Evolutionary conservation across 768 basidiomycete genomes (phyloP).

Genomic region (Collybia sp.): DNA sequence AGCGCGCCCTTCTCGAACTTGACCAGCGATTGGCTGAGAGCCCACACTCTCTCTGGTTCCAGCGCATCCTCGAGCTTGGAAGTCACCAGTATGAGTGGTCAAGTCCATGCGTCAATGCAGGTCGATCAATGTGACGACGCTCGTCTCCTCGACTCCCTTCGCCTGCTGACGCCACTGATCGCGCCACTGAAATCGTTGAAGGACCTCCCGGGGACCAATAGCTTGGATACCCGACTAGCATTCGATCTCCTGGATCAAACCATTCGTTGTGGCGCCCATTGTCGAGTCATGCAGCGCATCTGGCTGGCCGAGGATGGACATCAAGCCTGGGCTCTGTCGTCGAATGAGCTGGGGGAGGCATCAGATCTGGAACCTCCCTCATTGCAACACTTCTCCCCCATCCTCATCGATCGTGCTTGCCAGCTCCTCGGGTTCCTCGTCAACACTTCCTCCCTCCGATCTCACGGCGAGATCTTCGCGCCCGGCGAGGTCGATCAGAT

Average conservation of each 20-base stretch:
- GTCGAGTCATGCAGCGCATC: conserved; percentile 1
- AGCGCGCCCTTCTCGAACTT: neutral
- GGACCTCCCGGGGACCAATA: neutral
- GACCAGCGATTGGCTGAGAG: neutral
- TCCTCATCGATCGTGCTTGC: conserved; percentile 1
- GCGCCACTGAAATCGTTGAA: neutral
- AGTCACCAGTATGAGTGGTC: neutral
- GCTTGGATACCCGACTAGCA: conserved; percentile 1
- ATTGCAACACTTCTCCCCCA: conserved; percentile 3
- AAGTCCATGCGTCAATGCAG: conserved; percentile 1
- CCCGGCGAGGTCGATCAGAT: conserved; percentile 1
- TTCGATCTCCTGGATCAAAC: conserved; percentile 3
- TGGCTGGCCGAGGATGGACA: conserved; percentile 3
- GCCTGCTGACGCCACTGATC: conserved; percentile 1
- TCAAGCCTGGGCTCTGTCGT: conserved; percentile 2
- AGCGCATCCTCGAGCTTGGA: neutral
- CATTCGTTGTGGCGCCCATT: conserved; percentile 2
- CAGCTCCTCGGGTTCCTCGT: conserved; percentile 3
- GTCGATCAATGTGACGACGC: neutral
- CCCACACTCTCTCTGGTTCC: neutral
- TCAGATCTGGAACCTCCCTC: neutral
- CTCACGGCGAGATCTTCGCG: conserved; percentile 1
- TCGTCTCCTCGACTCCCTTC: conserved; percentile 1
- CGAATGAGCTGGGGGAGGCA: neutral
- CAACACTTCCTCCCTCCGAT: neutral